Conservation (phyloP, 2,329 filamentous ascomycete species). For the Botryotinia narcissicola region DNA sequence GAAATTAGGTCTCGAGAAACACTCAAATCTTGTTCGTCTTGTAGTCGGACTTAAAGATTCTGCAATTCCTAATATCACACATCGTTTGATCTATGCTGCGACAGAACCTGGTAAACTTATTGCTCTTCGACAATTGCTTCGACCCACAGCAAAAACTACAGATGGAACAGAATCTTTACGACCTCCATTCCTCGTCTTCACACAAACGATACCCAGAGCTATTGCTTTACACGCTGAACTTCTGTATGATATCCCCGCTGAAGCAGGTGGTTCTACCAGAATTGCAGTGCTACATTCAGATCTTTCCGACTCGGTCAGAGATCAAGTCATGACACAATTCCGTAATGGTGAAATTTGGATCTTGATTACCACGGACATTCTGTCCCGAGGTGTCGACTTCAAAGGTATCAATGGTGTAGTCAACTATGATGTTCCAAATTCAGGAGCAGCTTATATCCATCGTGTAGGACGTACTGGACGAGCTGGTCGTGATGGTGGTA, state of each 20-base stretch:
- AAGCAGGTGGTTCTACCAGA: slow-evolving; percentile 78
- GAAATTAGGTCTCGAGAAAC: slow-evolving; percentile 38
- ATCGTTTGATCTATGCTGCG: slow-evolving; percentile 86
- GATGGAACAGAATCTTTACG: slow-evolving; percentile 53
- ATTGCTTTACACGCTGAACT: slow-evolving; percentile 85
- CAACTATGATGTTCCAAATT: slow-evolving; percentile 96
- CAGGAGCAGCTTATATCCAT: slow-evolving; percentile 86
- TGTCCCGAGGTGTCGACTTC: slow-evolving; percentile 92
- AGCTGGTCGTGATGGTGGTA: slow-evolving; percentile 80
- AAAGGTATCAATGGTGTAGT: slow-evolving; percentile 92
- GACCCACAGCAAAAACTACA: slow-evolving; percentile 63
- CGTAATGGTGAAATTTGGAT: slow-evolving; percentile 93
- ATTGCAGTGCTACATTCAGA: slow-evolving; percentile 90
- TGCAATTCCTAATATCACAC: slow-evolving; percentile 85
- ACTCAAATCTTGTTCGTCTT: slow-evolving; percentile 67
- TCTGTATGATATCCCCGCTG: slow-evolving; percentile 87
- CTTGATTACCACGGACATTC: slow-evolving; percentile 89
- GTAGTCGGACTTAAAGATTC: slow-evolving; percentile 97
- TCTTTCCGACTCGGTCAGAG: slow-evolving; percentile 71
- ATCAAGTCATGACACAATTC: slow-evolving; percentile 84
- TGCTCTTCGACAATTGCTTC: slow-evolving; percentile 83
- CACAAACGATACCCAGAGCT: slow-evolving; percentile 90
- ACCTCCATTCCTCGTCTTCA: slow-evolving; percentile 92
- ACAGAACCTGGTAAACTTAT: slow-evolving; percentile 93
- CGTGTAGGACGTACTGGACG: slow-evolving; percentile 88